Conservation (phyloP, 1,139 yeast genomes). For the Blastobotrys persicus region DNA sequence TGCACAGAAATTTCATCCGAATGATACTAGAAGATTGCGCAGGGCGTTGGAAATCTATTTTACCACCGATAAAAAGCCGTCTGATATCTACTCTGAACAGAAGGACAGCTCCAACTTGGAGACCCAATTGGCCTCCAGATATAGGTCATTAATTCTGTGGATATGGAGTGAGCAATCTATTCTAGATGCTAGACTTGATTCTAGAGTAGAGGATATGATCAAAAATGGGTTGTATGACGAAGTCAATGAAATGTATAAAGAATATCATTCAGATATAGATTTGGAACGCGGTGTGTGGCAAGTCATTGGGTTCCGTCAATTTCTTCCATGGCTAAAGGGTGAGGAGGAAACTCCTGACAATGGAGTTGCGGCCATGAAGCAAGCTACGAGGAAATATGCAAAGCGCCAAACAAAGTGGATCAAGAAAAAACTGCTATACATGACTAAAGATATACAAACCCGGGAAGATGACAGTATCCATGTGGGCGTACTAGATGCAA, state of each 20-base stretch:
- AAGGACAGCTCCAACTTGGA: not conserved
- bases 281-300: slow-evolving; percentile 85
- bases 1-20: slow-evolving; percentile 85
- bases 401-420: slow-evolving; percentile 94
- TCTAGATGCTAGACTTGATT: slow-evolving; percentile 64
- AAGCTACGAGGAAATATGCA: slow-evolving; percentile 82
- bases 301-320: slow-evolving; percentile 93
- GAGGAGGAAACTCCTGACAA: slow-evolving; percentile 32
- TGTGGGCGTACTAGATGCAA: slow-evolving; percentile 70
- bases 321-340: slow-evolving; percentile 67
- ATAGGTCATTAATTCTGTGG: slow-evolving; percentile 77
- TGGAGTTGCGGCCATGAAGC: slow-evolving; percentile 76
- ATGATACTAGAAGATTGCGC: slow-evolving; percentile 72
- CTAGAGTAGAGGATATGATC: slow-evolving; percentile 82
- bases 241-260: slow-evolving; percentile 51
- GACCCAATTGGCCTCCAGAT: slow-evolving; percentile 46
- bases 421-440: slow-evolving; percentile 63
- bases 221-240: slow-evolving; percentile 57
- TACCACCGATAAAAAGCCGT: slow-evolving; percentile 64
- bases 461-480: slow-evolving; percentile 47
- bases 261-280: slow-evolving; percentile 40
- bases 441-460: slow-evolving; percentile 49
- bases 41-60: slow-evolving; percentile 80
- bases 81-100: slow-evolving; percentile 58
- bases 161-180: slow-evolving; percentile 65